phyloP scores from a whole-genome alignment of 805 yeast species.

The Starmerella stigmatis region DNA sequence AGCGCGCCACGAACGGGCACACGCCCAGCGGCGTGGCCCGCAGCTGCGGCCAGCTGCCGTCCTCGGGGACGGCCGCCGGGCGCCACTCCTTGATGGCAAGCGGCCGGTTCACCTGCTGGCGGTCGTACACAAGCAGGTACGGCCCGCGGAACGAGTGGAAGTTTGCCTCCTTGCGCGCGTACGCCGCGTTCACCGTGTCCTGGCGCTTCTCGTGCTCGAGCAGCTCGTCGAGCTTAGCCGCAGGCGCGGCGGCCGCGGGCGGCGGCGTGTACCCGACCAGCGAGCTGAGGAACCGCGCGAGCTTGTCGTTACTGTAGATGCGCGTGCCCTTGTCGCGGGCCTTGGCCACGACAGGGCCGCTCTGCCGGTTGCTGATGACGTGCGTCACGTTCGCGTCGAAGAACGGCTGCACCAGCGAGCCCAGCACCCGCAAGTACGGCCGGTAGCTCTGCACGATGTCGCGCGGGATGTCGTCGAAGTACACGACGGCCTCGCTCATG shows the following conservation, averaged over 20 bases:
- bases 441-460: slow-evolving; percentile 24
- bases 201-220: slow-evolving; percentile 59
- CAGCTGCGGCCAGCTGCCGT: slow-evolving; percentile 48
- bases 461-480: slow-evolving; percentile 44
- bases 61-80: slow-evolving; percentile 30
- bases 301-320: slow-evolving; percentile 83
- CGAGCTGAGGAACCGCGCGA: slow-evolving; percentile 55
- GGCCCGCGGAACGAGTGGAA: slow-evolving; percentile 67
- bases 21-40: slow-evolving; percentile 58
- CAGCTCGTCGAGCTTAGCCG: slow-evolving; percentile 41
- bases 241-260: slow-evolving; percentile 23
- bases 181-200: slow-evolving; percentile 63
- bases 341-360: slow-evolving; percentile 54
- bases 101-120: slow-evolving; percentile 68
- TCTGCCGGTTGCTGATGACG: slow-evolving; percentile 51
- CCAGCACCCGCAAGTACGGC: slow-evolving; percentile 26
- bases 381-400: slow-evolving; percentile 59
- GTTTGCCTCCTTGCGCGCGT: slow-evolving; percentile 65
- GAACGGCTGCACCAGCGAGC: slow-evolving; percentile 43
- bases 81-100: slow-evolving; percentile 75
- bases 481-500: slow-evolving; percentile 48
- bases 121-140: slow-evolving; percentile 70
- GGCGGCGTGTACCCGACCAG: slow-evolving; percentile 16
- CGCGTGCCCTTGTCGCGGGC: slow-evolving; percentile 56
- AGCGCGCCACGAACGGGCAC: slow-evolving; percentile 57